Percentiles rank a stretch among this genome's conserved stretches.
Conservation (phyloP, 2,329 filamentous ascomycete species). For the Talaromyces albobiverticillius region DNA sequence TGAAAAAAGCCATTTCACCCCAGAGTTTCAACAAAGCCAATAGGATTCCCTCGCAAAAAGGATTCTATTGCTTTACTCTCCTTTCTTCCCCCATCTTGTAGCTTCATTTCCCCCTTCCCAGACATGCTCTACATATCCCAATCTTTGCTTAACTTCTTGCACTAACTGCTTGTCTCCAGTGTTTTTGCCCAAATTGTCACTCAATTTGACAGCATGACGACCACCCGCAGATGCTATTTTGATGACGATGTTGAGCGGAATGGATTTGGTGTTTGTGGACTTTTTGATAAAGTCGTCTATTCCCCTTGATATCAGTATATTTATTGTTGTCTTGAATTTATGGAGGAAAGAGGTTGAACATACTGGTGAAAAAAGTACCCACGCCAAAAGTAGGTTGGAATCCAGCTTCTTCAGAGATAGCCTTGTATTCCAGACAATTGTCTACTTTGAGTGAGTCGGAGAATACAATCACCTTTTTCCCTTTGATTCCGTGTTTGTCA, state of each 20-base stretch:
- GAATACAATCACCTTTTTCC: conserved; percentile 87
- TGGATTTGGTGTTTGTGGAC: conserved; percentile 74
- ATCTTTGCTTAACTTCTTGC: conserved; percentile 73
- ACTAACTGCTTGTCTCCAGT: conserved; percentile 81
- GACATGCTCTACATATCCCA: conserved; percentile 81
- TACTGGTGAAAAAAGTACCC: conserved; percentile 87
- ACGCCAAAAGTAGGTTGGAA: conserved; percentile 90
- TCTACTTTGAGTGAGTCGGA: conserved; percentile 94
- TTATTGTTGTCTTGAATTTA: too few species aligned
- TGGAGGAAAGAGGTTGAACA: conserved; percentile 21
- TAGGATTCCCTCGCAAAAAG: too few species aligned
- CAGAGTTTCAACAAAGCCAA: too few species aligned
- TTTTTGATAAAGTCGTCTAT: conserved; percentile 74
- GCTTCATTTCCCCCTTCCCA: conserved; percentile 85
- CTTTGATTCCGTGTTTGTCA: conserved; percentile 68
- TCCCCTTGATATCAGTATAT: not conserved
- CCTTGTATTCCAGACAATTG: conserved; percentile 85
- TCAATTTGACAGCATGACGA: conserved; percentile 85
- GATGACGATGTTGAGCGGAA: conserved; percentile 95
- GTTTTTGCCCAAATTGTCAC: conserved; percentile 88
- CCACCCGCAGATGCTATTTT: conserved; percentile 86
- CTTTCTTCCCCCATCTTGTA: conserved; percentile 65
- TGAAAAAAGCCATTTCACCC: not conserved
- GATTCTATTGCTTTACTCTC: conserved; percentile 6
- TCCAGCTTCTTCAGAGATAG: conserved; percentile 71